Base-by-base conservation (phyloP, 306 rosid genomes). In the Castanopsis chinensis region DNA sequence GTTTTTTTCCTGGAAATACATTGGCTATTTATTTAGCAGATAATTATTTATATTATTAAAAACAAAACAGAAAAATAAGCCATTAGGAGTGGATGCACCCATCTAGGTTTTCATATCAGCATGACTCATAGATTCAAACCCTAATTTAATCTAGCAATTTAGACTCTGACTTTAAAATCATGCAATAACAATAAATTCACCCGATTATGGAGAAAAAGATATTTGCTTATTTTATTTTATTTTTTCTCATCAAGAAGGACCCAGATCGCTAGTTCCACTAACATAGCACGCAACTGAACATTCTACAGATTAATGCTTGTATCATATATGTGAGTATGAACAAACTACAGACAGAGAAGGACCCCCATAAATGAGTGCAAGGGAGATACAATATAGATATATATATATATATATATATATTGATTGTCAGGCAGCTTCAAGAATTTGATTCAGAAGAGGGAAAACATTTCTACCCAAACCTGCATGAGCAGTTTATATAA, bases 1-100 rank as follows among this genome's bases (percentile, higher is more conserved):
- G 81, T 41, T 75, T 84, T 91, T 92, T 78, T 88, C 89, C 99
- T 96, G 89, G 56, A 71, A 70, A 65, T 25, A 74, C 52, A 67
- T 23, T 37, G 30, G 5, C 7, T 23, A 84, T 72, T 64, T 23
- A 84, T 72, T 64, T 20, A 45, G 73, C 17, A 45, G 81, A 64
- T 41, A 11, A 30, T 30, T 72, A 7, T 17, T 15, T 32, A 67
- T 55, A 74, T 30, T 30, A 13, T 64, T 5, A 74, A 72, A 17
- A 3, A 25, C 20, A 56, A 15, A 3, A 5, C 4, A 73, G 61
- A 21, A 35, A 32, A 11, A 49, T 72, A 69, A 83, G 32, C 52
- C 41, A 41, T 41, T 41, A 41, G 45, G 45, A 41, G 45, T 41
- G 12, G 45, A 41, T 7, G 45, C 45, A 2, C 45, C 53, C 20